Conservation (phyloP, 768 basidiomycete species). For the Amanita molliuscula region DNA sequence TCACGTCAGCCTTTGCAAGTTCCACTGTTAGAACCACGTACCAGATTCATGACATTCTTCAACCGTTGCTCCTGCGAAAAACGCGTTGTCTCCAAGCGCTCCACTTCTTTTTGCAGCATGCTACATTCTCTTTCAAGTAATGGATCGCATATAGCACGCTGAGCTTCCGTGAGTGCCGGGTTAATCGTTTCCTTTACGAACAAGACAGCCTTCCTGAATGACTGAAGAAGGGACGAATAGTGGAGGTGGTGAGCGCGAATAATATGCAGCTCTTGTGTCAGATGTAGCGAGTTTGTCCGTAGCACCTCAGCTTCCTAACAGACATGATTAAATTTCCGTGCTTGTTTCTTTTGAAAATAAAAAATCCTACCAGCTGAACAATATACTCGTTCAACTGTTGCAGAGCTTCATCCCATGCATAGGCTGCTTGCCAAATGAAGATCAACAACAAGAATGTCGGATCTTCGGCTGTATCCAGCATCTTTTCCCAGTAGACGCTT, state of each 20-base stretch:
- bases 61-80: slow-evolving; percentile 32
- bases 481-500: slow-evolving; percentile 37
- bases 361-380: slow-evolving; percentile 29
- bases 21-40: slow-evolving; percentile 7
- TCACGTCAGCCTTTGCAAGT: neutral
- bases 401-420: slow-evolving; percentile 52
- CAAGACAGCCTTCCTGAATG: slow-evolving; percentile 39
- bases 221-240: slow-evolving; percentile 43
- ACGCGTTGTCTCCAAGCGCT: slow-evolving; percentile 31
- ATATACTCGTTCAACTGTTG: slow-evolving; percentile 44
- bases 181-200: slow-evolving; percentile 41
- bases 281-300: slow-evolving; percentile 26
- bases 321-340: neutral
- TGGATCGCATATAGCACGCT: slow-evolving; percentile 17
- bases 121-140: slow-evolving; percentile 36
- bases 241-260: slow-evolving; percentile 52
- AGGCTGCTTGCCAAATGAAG: slow-evolving; percentile 49
- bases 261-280: slow-evolving; percentile 45
- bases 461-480: slow-evolving; percentile 31
- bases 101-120: slow-evolving; percentile 38
- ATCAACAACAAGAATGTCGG: slow-evolving; percentile 47
- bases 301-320: slow-evolving; percentile 40
- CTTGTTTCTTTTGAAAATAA: neutral
- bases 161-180: slow-evolving; percentile 34
- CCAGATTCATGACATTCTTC: slow-evolving; percentile 43